Percentiles rank a stretch among this genome's conserved stretches.
Evolutionary conservation across 768 basidiomycete genomes (phyloP).

Genomic region (Phylloporus scabripes): DNA sequence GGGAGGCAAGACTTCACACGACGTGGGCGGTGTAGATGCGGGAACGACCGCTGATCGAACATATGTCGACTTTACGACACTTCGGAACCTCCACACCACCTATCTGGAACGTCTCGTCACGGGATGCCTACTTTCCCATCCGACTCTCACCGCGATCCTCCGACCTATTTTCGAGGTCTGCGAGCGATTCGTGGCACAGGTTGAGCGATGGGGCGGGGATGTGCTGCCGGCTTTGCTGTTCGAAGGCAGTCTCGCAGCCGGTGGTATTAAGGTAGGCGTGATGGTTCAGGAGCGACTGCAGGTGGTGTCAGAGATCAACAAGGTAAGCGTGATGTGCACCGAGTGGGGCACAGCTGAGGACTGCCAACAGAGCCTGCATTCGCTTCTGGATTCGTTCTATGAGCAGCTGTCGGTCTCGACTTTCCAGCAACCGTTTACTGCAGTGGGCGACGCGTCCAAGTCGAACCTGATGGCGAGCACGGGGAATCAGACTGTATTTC

Average conservation of each 20-base stretch:
- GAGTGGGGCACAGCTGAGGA: background rate
- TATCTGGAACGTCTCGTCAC: slow-evolving; percentile 77
- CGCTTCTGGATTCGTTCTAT: slow-evolving; percentile 69
- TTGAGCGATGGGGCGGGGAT: slow-evolving; percentile 91
- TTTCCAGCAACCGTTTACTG: slow-evolving; percentile 64
- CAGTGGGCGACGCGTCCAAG: slow-evolving; percentile 63
- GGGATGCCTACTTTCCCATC: slow-evolving; percentile 72
- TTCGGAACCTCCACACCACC: slow-evolving; percentile 74
- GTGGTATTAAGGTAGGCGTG: slow-evolving; percentile 55
- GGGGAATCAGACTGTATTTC: slow-evolving; percentile 40
- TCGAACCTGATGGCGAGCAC: slow-evolving; percentile 58
- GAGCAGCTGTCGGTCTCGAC: slow-evolving; percentile 73
- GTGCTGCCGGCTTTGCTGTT: slow-evolving; percentile 78
- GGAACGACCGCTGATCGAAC: slow-evolving; percentile 23
- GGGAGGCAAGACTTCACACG: slow-evolving; percentile 6
- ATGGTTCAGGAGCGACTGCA: slow-evolving; percentile 67
- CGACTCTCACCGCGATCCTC: slow-evolving; percentile 53
- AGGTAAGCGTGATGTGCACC: slow-evolving; percentile 40
- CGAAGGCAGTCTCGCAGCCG: slow-evolving; percentile 64
- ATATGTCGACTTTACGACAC: slow-evolving; percentile 76
- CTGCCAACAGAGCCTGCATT: slow-evolving; percentile 54
- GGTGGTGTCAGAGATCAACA: slow-evolving; percentile 70
- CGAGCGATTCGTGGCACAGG: slow-evolving; percentile 79
- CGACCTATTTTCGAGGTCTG: slow-evolving; percentile 76
- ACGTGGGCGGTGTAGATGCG: slow-evolving; percentile 12